Conservation (phyloP, 805 yeast species). For the Lipomyces sp. region DNA sequence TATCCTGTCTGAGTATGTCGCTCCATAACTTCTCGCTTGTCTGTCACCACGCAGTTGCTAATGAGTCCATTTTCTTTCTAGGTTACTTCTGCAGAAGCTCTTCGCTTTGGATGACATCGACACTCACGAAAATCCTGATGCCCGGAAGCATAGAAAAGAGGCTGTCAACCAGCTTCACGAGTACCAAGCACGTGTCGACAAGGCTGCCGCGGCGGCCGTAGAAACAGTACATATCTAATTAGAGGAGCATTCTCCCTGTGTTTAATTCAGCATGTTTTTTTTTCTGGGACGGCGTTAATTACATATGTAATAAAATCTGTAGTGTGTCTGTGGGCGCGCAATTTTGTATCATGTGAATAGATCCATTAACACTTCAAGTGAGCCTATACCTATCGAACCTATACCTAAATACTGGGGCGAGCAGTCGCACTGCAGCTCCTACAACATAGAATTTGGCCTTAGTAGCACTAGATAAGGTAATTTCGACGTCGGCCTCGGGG, state of each 20-base stretch:
- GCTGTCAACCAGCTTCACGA: conserved; percentile 31
- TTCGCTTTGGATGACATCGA: conserved; percentile 31
- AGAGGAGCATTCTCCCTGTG: not conserved
- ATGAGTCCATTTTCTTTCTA: not conserved
- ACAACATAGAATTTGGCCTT: not conserved
- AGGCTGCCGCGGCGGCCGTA: conserved; percentile 7
- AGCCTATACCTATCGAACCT: conserved; percentile 4
- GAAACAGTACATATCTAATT: not conserved
- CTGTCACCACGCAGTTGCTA: not conserved
- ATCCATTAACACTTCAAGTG: too few species aligned
- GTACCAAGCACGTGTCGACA: conserved; percentile 31
- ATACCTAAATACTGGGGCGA: not conserved
- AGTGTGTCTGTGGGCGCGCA: too few species aligned
- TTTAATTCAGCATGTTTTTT: too few species aligned
- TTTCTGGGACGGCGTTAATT: too few species aligned
- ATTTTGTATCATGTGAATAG: too few species aligned
- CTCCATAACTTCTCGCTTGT: not conserved
- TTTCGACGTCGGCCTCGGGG: not conserved
- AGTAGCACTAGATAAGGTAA: not conserved
- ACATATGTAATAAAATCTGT: too few species aligned
- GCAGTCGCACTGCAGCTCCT: not conserved
- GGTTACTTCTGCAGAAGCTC: conserved; percentile 29
- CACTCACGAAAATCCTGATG: conserved; percentile 31
- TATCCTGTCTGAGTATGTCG: conserved; percentile 21
- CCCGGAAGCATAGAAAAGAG: conserved; percentile 30